These are phyloP conservation scores for Domatiomyces catenatus DNA, from an alignment of 2,329 filamentous ascomycete species.

Conservation along the genomic window DNA sequence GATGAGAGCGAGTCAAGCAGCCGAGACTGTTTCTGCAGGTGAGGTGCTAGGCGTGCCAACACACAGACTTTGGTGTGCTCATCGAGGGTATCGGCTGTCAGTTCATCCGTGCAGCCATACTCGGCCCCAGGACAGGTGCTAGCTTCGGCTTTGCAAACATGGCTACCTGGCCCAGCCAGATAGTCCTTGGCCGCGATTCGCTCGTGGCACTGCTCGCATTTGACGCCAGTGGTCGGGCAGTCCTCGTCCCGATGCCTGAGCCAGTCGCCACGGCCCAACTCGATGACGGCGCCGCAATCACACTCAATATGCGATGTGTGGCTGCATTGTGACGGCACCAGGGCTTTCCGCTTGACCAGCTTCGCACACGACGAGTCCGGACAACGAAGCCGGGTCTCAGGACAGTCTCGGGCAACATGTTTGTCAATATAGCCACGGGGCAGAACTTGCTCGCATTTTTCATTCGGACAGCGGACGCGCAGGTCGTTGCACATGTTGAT, in stretches of 20 bases:
- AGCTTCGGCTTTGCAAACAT: constrained; percentile 18
- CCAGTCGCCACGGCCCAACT: constrained; percentile 15
- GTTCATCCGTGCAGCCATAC: constrained; percentile 29
- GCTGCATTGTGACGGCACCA: constrained; percentile 18
- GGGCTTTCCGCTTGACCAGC: constrained; percentile 40
- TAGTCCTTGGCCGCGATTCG: constrained; percentile 12
- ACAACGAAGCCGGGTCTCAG: constrained; percentile 39
- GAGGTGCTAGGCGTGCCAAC: constrained; percentile 32
- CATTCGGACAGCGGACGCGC: constrained; percentile 43
- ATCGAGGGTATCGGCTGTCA: constrained; percentile 24
- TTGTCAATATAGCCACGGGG: constrained; percentile 42
- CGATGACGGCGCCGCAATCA: constrained; percentile 16
- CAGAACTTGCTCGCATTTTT: constrained; percentile 39
- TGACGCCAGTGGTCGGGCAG: constrained; percentile 12
- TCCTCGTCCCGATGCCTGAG: constrained; percentile 16
- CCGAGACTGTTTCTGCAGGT: constrained; percentile 29
- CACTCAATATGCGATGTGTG: constrained; percentile 16
- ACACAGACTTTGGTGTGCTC: constrained; percentile 36
- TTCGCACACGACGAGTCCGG: constrained; percentile 35
- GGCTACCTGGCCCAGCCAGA: constrained; percentile 5
- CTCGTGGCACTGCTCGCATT: constrained; percentile 8
- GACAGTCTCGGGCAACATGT: constrained; percentile 47
- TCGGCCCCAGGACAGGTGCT: constrained; percentile 14
- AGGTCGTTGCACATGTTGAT: constrained; percentile 48
- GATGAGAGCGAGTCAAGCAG: constrained; percentile 30